Evolutionary conservation across 1,139 yeast genomes (phyloP), one percentile per base, ranked within the genome.

Genomic region (Pichia kudriavzevii): DNA sequence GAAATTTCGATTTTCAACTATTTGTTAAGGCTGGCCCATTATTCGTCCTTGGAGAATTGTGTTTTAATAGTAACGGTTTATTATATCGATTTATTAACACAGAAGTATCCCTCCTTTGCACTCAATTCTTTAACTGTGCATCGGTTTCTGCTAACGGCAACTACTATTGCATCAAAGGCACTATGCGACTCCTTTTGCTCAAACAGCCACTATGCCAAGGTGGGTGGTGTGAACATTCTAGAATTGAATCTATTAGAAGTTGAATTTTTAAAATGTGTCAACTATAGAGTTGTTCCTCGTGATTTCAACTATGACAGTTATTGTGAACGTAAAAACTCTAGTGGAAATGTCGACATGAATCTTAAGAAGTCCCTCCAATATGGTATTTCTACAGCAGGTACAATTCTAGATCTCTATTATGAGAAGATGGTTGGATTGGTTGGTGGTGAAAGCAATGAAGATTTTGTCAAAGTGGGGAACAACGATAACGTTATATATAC

Each of bases 181-280:
- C 67, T 91, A 49, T 93, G 95, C 56, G 98, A 91, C 58, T 80
- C 88, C 29, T 91, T 91, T 56, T 88, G 94, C 58, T 87, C 96
- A 5, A 91, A 88, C 56, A 73, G 80, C 25, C 96, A 88, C 57
- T 91, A 91, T 55, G 95, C 97, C 9, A 82, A 83, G 55, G 97
- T 91, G 14, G 98, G 98, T 2, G 98, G 98, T 45, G 80, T 91
- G 7, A 85, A 91, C 26, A 65, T 81, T 28, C 71, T 79, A 41
- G 98, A 91, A 56, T 65, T 91, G 46, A 91, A 91, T 56, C 69
- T 91, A 40, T 64, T 91, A 31, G 98, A 91, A 55, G 76, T 82
- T 38, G 97, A 91, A 58, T 87, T 91, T 51, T 67, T 91, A 36
- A 73, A 74, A 32, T 65, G 91, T 44, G 91, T 91, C 10, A 78